A percentile compares a stretch with the other conserved stretches of the same genome.
Evolutionary conservation across 1,284 basidiomycete genomes (phyloP).

Genomic region (Prillingera fragicola): DNA sequence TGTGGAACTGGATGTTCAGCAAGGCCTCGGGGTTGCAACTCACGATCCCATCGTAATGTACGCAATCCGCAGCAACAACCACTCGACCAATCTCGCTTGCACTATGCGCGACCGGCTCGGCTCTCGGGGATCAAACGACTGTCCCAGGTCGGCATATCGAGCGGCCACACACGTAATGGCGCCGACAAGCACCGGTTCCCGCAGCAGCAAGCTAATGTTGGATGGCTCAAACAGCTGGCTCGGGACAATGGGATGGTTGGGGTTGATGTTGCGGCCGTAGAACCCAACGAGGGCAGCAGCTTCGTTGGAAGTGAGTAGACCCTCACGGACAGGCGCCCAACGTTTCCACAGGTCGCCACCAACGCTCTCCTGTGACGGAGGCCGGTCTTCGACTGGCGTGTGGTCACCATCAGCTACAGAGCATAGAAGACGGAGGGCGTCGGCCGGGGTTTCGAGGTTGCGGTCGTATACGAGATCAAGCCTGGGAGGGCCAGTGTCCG

Average conservation of each 20-base stretch:
- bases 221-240: conserved; percentile 14
- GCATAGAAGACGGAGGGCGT: conserved; percentile 19
- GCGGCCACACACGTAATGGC: conserved; percentile 15
- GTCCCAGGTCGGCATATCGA: conserved; percentile 16
- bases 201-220: conserved; percentile 10
- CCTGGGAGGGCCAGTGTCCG: conserved; percentile 1
- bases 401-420: conserved; percentile 15
- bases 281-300: conserved; percentile 10
- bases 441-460: conserved; percentile 21
- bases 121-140: conserved; percentile 13
- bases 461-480: conserved; percentile 16
- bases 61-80: conserved; percentile 17
- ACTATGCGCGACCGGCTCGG: conserved; percentile 12
- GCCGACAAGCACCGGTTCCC: conserved; percentile 15
- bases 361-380: background rate
- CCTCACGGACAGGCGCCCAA: conserved; percentile 22
- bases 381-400: background rate
- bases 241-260: conserved; percentile 16
- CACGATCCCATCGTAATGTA: conserved; percentile 20
- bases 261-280: conserved; percentile 16
- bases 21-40: background rate
- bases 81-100: conserved; percentile 11
- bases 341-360: conserved; percentile 14
- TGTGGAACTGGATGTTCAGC: conserved; percentile 3
- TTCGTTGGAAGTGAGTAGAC: conserved; percentile 18